Evolutionary conservation across 805 yeast genomes (phyloP), one percentile per base, ranked within the genome.

Genomic region (Torulaspora indica): DNA sequence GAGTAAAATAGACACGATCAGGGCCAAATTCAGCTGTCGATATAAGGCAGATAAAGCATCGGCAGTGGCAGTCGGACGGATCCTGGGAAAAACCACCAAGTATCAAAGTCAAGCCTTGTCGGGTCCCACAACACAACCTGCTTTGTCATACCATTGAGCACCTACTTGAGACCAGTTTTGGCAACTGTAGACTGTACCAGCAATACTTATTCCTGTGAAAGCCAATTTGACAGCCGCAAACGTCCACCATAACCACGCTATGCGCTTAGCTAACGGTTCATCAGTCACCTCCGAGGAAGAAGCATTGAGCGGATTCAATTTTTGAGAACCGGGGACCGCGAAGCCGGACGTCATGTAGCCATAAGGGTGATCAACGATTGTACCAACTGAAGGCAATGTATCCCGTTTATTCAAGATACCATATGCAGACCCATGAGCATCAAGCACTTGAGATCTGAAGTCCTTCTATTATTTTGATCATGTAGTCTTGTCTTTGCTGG

Each of bases 121-220:
- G 22, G 5, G 22, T 20, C 22, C 37, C 22, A 34, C 37, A 34
- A 34, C 37, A 23, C 37, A 34, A 34, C 37, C 37, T 17, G 25
- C 37, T 23, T 27, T 34, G 27, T 34, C 37, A 20, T 34, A 34
- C 27, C 37, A 34, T 22, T 34, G 37, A 34, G 37, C 22, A 13
- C 37, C 37, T 20, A 25, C 37, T 23, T 34, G 37, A 34, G 27
- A 5, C 37, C 37, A 34, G 37, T 22, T 34, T 3, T 13, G 27
- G 15, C 37, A 34, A 23, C 25, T 34, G 25, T 34, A 34, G 10
- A 34, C 4, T 4, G 37, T 34, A n/a, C 27, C 37, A 18, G 22
- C 2, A 20, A 34, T 2, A 13, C 37, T 15, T 20, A 34, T 34
- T 12, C 37, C 25, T 10, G 37, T 34, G 37, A 34, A 34, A 2